These are phyloP conservation scores for Exserohilum rostratum DNA, from an alignment of 2,329 filamentous ascomycete species.

Conservation along the genomic window DNA sequence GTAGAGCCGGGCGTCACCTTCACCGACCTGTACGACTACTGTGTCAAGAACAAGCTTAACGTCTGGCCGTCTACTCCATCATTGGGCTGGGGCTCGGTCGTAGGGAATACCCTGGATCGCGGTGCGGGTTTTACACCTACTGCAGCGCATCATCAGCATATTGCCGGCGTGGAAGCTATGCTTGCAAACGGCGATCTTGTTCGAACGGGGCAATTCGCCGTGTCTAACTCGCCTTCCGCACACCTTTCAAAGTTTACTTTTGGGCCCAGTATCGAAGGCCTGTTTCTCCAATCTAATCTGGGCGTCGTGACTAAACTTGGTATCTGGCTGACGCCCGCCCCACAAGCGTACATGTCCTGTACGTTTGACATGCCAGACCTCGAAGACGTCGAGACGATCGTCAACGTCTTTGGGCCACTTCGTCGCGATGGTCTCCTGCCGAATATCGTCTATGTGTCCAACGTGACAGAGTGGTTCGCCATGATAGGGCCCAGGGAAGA, in stretches of 20 bases:
- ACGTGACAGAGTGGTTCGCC: constrained; percentile 55
- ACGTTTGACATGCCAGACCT: constrained; percentile 55
- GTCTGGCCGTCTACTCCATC: constrained; percentile 44
- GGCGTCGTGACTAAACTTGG: constrained; percentile 56
- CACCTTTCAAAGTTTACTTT: constrained; percentile 48
- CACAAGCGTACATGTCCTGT: constrained; percentile 57
- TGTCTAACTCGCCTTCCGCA: constrained; percentile 51
- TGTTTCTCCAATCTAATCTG: constrained; percentile 60
- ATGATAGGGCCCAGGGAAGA: constrained; percentile 53
- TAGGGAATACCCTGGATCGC: constrained; percentile 50
- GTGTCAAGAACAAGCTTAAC: constrained; percentile 35
- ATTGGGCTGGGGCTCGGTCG: constrained; percentile 44
- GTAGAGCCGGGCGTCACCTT: constrained; percentile 48
- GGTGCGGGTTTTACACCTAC: constrained; percentile 52
- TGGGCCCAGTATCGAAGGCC: constrained; percentile 49
- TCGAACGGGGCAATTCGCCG: constrained; percentile 49
- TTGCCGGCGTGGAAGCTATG: constrained; percentile 48
- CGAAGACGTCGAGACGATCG: constrained; percentile 54
- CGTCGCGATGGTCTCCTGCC: constrained; percentile 53
- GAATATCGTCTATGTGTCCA: constrained; percentile 54
- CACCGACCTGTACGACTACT: constrained; percentile 42
- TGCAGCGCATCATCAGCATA: constrained; percentile 47
- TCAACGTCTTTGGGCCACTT: constrained; percentile 54
- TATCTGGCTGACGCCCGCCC: constrained; percentile 41
- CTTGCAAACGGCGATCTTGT: constrained; percentile 43